Evolutionary conservation across 306 rosid genomes (phyloP).

Genomic region (Gastrolobium villosum): DNA sequence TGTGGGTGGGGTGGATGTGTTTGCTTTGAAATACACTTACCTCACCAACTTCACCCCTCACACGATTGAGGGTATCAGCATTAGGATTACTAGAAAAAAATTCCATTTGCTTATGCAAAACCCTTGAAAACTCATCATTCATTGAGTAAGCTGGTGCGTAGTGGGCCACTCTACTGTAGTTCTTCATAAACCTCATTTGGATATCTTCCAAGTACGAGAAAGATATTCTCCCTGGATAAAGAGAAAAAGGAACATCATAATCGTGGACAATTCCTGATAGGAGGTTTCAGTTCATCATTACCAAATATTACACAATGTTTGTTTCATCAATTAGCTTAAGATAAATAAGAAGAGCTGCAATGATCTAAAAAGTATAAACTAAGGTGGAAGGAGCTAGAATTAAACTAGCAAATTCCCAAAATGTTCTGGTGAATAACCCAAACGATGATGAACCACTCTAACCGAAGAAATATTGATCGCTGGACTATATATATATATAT

Average conservation of each 20-base stretch:
- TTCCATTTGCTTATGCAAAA: slow-evolving; percentile 82
- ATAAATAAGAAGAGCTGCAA: background rate
- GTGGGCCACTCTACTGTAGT: slow-evolving; percentile 66
- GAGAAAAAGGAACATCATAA: slow-evolving; percentile 11
- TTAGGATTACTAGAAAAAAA: slow-evolving; percentile 72
- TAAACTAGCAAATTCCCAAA: background rate
- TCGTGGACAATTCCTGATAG: background rate
- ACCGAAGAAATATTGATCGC: background rate
- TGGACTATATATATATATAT: background rate
- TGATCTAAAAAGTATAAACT: background rate
- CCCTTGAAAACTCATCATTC: slow-evolving; percentile 85
- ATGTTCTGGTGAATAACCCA: background rate
- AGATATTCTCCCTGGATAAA: slow-evolving; percentile 56
- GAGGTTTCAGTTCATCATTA: background rate
- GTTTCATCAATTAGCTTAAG: background rate
- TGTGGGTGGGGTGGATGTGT: background rate
- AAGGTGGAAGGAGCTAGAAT: slow-evolving; percentile 2
- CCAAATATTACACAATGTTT: background rate
- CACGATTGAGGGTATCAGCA: slow-evolving; percentile 75
- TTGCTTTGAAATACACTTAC: slow-evolving; percentile 48
- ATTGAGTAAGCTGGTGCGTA: slow-evolving; percentile 74
- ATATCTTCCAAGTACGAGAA: slow-evolving; percentile 79
- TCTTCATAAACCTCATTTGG: slow-evolving; percentile 81
- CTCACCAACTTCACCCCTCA: slow-evolving; percentile 77
- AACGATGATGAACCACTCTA: no score